Conservation (phyloP, 148 eudicot species). For the Rhododendron henanense region DNA sequence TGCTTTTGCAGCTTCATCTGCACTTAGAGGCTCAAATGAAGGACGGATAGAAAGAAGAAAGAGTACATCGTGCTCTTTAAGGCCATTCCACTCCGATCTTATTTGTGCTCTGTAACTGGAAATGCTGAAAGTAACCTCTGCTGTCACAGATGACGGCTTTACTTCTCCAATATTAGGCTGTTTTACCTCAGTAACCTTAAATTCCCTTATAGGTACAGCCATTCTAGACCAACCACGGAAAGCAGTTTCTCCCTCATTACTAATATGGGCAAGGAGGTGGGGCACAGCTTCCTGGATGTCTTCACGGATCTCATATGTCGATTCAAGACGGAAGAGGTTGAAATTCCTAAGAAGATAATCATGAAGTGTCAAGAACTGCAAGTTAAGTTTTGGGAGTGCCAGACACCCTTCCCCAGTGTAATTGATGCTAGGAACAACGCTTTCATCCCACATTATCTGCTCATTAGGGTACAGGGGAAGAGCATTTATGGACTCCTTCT, state of each 20-base stretch:
- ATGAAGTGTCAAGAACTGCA: slow-evolving; percentile 92
- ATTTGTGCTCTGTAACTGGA: slow-evolving; percentile 86
- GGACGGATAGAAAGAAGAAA: slow-evolving; percentile 90
- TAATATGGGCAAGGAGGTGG: slow-evolving; percentile 78
- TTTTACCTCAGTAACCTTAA: slow-evolving; percentile 75
- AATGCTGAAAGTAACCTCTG: slow-evolving; percentile 73
- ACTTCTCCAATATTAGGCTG: slow-evolving; percentile 99
- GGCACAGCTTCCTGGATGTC: slow-evolving; percentile 99
- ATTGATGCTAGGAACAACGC: slow-evolving; percentile 96
- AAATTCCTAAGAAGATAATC: slow-evolving; percentile 95
- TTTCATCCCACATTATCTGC: slow-evolving; percentile 99
- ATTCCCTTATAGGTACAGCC: slow-evolving; percentile 89
- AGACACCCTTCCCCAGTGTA: slow-evolving; percentile 98
- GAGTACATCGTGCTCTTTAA: slow-evolving; percentile 94
- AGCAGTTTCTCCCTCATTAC: slow-evolving; percentile 91
- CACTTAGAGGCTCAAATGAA: slow-evolving; percentile 90
- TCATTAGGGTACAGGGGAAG: slow-evolving; percentile 97
- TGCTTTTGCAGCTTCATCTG: slow-evolving; percentile 82
- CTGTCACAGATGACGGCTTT: slow-evolving; percentile 91
- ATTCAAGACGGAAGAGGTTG: slow-evolving; percentile 97
- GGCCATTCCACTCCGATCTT: slow-evolving; percentile 93
- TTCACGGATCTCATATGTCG: slow-evolving; percentile 96
- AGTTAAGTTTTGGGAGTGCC: slow-evolving; percentile 94
- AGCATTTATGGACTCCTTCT: slow-evolving; percentile 95
- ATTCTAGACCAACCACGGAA: slow-evolving; percentile 99